Percentiles rank a stretch among this genome's conserved stretches.
These are phyloP conservation scores for Plasmodium gaboni DNA, from an alignment of 169 alveolate genomes.

Conservation along the genomic window DNA sequence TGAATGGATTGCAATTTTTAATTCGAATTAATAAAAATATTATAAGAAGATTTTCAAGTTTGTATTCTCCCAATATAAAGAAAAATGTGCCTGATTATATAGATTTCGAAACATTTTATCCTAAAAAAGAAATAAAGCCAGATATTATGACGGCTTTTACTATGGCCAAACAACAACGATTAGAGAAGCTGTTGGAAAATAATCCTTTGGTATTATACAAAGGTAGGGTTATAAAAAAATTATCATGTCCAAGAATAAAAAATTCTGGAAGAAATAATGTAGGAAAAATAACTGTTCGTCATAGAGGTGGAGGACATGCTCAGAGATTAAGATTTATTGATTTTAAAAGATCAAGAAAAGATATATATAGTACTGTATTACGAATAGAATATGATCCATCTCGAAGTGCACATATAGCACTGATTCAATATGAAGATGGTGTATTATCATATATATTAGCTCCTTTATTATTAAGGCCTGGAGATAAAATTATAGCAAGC, in stretches of 20 bases:
- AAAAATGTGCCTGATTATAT: constrained; percentile 84
- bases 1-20: constrained; percentile 9
- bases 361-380: constrained; percentile 90
- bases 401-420: constrained; percentile 89
- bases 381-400: constrained; percentile 90
- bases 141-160: constrained; percentile 78
- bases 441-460: constrained; percentile 91
- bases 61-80: constrained; percentile 81
- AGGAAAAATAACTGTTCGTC: constrained; percentile 85
- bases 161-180: constrained; percentile 77
- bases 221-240: constrained; percentile 87
- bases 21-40: not conserved
- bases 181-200: constrained; percentile 49
- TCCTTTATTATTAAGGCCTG: constrained; percentile 90
- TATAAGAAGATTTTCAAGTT: constrained; percentile 42
- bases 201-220: constrained; percentile 38
- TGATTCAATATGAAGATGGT: constrained; percentile 92
- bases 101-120: constrained; percentile 87
- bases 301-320: constrained; percentile 91
- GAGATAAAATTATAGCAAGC: constrained; percentile 89
- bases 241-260: constrained; percentile 86
- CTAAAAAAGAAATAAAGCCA: constrained; percentile 77
- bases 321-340: constrained; percentile 92
- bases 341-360: constrained; percentile 91
- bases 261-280: constrained; percentile 88